These are phyloP conservation scores for Orbilia quercus DNA, from an alignment of 2,329 filamentous ascomycete species.

Conservation along the genomic window DNA sequence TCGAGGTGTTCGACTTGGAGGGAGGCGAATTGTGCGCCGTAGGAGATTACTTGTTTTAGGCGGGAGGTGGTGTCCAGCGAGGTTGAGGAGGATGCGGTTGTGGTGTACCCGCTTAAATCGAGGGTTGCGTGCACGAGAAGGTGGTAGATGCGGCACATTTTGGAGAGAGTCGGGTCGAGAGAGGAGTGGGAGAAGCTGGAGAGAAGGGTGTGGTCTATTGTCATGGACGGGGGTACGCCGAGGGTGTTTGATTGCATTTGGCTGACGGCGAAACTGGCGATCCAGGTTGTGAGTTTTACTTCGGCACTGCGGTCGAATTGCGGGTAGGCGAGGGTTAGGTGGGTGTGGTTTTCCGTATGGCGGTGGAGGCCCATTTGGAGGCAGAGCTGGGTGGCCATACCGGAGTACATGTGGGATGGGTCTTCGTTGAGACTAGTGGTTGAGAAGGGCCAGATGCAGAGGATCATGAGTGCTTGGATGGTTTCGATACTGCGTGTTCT, in stretches of 20 bases:
- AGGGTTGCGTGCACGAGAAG: conserved; percentile 16
- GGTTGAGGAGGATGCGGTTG: neutral
- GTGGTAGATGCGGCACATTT: conserved; percentile 38
- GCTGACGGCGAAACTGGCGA: conserved; percentile 22
- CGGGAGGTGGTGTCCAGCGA: conserved; percentile 14
- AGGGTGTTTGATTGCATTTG: conserved; percentile 30
- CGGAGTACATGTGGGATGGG: conserved; percentile 33
- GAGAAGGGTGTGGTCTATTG: conserved; percentile 14
- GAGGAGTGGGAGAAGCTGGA: conserved; percentile 17
- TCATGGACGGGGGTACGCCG: conserved; percentile 25
- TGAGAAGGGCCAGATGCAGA: conserved; percentile 34
- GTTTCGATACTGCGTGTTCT: conserved; percentile 12
- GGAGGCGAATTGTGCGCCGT: conserved; percentile 15
- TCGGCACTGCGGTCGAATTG: conserved; percentile 18
- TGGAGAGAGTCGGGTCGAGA: conserved; percentile 23
- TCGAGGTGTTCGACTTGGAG: conserved; percentile 25
- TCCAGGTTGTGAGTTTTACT: conserved; percentile 36
- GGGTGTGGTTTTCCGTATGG: conserved; percentile 20
- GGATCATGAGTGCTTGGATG: conserved; percentile 25
- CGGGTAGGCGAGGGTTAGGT: conserved; percentile 10
- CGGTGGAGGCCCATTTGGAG: conserved; percentile 33
- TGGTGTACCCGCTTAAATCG: conserved; percentile 17
- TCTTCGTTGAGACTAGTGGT: conserved; percentile 24
- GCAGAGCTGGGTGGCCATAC: conserved; percentile 26
- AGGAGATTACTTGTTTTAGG: conserved; percentile 24